These are phyloP conservation scores for Areca catechu DNA, from an alignment of 176 grass and related monocot species.

Conservation along the genomic window DNA sequence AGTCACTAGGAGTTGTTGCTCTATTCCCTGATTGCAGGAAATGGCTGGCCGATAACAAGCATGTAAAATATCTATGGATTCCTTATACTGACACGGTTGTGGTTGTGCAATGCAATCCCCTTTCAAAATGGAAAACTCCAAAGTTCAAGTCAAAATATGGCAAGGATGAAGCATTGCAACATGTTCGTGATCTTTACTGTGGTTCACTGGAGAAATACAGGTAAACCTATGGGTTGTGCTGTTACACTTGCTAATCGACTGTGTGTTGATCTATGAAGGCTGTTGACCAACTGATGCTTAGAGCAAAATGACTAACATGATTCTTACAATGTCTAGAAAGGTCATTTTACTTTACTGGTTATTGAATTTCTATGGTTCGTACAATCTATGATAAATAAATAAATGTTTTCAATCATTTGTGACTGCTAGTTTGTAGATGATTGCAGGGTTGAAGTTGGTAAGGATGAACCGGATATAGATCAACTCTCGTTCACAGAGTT, in stretches of 20 bases:
- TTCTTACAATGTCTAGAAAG: too few relatives aligned
- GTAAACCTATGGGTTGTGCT: constrained; percentile 10
- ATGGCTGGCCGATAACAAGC: constrained; percentile 81
- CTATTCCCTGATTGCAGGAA: constrained; percentile 40
- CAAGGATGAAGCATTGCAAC: constrained; percentile 70
- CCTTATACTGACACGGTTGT: constrained; percentile 66
- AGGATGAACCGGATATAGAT: constrained; percentile 51
- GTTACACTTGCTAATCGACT: not conserved
- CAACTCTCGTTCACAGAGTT: constrained; percentile 75
- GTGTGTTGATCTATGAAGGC: too few relatives aligned
- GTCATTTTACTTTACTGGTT: not conserved
- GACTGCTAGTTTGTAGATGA: constrained; percentile 35
- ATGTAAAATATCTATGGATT: constrained; percentile 85
- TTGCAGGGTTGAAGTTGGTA: constrained; percentile 68
- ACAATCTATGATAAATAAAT: constrained; percentile 6
- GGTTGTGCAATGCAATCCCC: constrained; percentile 75
- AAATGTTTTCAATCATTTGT: constrained; percentile 23
- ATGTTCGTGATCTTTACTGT: constrained; percentile 63
- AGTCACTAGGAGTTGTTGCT: too few relatives aligned
- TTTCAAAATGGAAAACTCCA: constrained; percentile 61
- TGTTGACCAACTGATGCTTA: too few relatives aligned
- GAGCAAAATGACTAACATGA: too few relatives aligned
- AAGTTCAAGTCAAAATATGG: constrained; percentile 66
- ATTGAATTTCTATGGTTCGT: not conserved
- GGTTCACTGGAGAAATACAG: constrained; percentile 65